Percentiles rank a stretch among this genome's conserved stretches.
These are phyloP conservation scores for Scheffersomyces cryptocercus DNA, from an alignment of 1,139 yeast genomes.

Conservation along the genomic window DNA sequence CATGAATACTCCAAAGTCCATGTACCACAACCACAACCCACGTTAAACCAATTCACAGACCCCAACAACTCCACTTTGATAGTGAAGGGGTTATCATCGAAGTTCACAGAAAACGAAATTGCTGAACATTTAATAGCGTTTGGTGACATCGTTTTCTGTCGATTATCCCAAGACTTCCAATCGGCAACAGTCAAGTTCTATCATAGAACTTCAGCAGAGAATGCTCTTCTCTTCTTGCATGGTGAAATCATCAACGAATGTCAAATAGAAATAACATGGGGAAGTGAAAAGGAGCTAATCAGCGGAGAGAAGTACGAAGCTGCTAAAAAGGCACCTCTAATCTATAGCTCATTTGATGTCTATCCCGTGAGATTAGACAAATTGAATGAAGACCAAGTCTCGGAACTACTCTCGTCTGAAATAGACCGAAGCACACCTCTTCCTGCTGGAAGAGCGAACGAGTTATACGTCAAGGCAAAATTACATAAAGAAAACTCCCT, in stretches of 20 bases:
- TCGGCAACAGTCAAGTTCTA: conserved; percentile 29
- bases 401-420: conserved; percentile 2
- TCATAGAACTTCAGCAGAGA: conserved; percentile 37
- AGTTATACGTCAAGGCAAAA: conserved; percentile 17
- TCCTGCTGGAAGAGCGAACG: conserved; percentile 16
- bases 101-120: conserved; percentile 33
- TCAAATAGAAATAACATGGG: conserved; percentile 37
- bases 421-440: conserved; percentile 23
- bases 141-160: conserved; percentile 35
- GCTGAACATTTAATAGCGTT: conserved; percentile 29
- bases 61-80: conserved; percentile 36
- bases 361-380: conserved; percentile 20
- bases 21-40: conserved; percentile 36
- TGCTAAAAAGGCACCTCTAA: conserved; percentile 17
- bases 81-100: conserved; percentile 30
- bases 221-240: conserved; percentile 34
- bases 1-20: conserved; percentile 14
- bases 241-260: conserved; percentile 33
- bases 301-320: conserved; percentile 11
- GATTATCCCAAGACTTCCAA: conserved; percentile 20
- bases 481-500: conserved; percentile 15
- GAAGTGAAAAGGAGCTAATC: conserved; percentile 12
- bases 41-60: conserved; percentile 32
- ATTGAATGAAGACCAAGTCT: conserved; percentile 12
- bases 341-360: conserved; percentile 16